phyloP scores from a whole-genome alignment of 306 rosid species.

The Fragaria iinumae region DNA sequence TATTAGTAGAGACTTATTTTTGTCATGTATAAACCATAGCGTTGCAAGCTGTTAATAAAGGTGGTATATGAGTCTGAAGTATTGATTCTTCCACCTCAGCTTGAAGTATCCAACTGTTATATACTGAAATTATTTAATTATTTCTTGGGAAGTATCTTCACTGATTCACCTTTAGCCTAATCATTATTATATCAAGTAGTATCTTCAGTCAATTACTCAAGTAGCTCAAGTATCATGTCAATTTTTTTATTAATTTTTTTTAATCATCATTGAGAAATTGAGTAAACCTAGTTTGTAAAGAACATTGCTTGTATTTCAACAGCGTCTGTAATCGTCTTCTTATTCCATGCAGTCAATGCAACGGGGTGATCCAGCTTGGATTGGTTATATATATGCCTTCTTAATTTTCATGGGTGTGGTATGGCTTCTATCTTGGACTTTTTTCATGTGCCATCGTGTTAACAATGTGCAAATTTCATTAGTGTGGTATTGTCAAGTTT shows the following conservation, averaged over 20 bases:
- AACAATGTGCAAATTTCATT: not conserved
- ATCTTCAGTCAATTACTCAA: not conserved
- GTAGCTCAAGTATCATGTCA: not conserved
- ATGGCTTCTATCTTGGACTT: constrained; percentile 34
- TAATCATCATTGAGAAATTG: constrained; percentile 6
- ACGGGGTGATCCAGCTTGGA: constrained; percentile 74
- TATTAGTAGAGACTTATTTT: not conserved
- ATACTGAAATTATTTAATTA: too few species aligned
- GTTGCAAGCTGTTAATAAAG: not conserved
- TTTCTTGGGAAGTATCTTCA: not conserved
- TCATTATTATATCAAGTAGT: not conserved
- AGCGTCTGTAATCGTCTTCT: constrained; percentile 23
- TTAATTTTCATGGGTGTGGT: constrained; percentile 77
- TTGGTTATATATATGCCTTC: constrained; percentile 78
- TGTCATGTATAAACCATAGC: not conserved
- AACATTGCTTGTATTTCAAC: constrained; percentile 14
- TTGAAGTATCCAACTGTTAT: too few species aligned
- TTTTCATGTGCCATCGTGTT: constrained; percentile 2
- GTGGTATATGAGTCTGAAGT: not conserved
- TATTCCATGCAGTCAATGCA: constrained; percentile 85
- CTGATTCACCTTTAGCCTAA: not conserved
- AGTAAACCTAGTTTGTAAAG: constrained; percentile 8
- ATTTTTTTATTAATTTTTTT: not conserved
- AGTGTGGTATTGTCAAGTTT: constrained; percentile 18
- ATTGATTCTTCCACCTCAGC: not conserved